These are phyloP conservation scores for Ustilago esculenta DNA, from an alignment of 1,284 basidiomycete species.

Conservation along the genomic window DNA sequence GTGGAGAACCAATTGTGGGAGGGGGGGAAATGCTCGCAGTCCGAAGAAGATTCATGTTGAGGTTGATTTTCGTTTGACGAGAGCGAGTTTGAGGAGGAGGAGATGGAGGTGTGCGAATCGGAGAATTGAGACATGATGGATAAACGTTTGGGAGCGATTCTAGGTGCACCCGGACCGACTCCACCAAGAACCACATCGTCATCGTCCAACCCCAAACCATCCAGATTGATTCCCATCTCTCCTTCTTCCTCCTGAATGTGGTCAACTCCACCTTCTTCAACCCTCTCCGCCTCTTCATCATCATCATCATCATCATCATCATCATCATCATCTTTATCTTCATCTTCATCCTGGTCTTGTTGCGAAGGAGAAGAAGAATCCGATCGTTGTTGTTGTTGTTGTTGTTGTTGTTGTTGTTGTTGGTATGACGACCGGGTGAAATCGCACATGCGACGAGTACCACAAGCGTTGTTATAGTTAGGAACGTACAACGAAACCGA, in stretches of 20 bases:
- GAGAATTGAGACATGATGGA: slow-evolving; percentile 24
- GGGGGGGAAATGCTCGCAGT: slow-evolving; percentile 3
- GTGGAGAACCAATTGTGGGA: slow-evolving; percentile 27
- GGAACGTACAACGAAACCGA: slow-evolving; percentile 14
- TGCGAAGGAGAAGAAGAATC: too few species aligned
- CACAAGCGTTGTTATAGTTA: neutral
- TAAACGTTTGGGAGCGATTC: slow-evolving; percentile 11
- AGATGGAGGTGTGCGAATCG: slow-evolving; percentile 10
- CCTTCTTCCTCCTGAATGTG: slow-evolving; percentile 9
- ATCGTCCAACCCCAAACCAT: too few species aligned
- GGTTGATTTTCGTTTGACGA: slow-evolving; percentile 13
- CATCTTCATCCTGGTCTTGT: too few species aligned
- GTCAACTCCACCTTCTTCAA: neutral
- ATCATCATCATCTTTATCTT: too few species aligned
- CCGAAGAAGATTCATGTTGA: slow-evolving; percentile 16
- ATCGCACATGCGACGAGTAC: slow-evolving; percentile 19
- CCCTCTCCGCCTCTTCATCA: neutral
- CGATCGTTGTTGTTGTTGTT: too few species aligned
- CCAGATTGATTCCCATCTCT: too few species aligned
- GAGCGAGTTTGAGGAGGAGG: slow-evolving; percentile 21
- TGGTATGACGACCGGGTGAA: slow-evolving; percentile 18
- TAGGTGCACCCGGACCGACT: slow-evolving; percentile 19
- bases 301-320: too few species aligned
- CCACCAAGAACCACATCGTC: slow-evolving; percentile 8
- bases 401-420: too few species aligned